Percentiles rank a stretch among this genome's conserved stretches.
phyloP scores from a whole-genome alignment of 106 monocot genomes.

The Hemerocallis citrina region DNA sequence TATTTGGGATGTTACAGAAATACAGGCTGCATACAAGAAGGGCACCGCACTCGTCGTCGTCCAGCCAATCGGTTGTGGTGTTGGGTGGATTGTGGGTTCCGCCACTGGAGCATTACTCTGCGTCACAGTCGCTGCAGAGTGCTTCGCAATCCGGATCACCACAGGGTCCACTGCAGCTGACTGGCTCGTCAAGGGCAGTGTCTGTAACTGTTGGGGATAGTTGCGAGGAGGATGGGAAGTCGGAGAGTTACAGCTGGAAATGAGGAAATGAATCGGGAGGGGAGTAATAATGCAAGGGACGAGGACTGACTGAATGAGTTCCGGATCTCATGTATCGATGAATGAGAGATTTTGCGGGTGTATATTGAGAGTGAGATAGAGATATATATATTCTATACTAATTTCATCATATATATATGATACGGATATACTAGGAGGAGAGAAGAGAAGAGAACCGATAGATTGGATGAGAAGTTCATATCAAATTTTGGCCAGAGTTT shows the following conservation, averaged over 20 bases:
- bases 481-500: too few relatives aligned
- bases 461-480: too few relatives aligned
- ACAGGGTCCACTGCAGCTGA: slow-evolving; percentile 62
- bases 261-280: slow-evolving; percentile 23
- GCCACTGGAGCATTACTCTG: slow-evolving; percentile 17
- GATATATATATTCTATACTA: too few relatives aligned
- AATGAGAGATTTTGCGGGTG: too few relatives aligned
- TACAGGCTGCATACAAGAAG: slow-evolving; percentile 75
- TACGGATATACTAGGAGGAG: too few relatives aligned
- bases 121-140: slow-evolving; percentile 32
- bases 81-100: slow-evolving; percentile 35
- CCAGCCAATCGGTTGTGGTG: slow-evolving; percentile 9
- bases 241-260: slow-evolving; percentile 76
- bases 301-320: too few relatives aligned
- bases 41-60: slow-evolving; percentile 19
- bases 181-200: slow-evolving; percentile 12
- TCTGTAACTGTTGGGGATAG: slow-evolving; percentile 41
- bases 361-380: too few relatives aligned
- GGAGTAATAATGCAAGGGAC: too few relatives aligned
- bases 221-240: slow-evolving; percentile 62
- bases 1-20: slow-evolving; percentile 45
- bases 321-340: too few relatives aligned
- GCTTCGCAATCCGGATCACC: slow-evolving; percentile 65
- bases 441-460: too few relatives aligned
- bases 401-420: too few relatives aligned